Evolutionary conservation across 2,329 filamentous ascomycete species (phyloP).

Genomic region (Aureobasidium namibiae): DNA sequence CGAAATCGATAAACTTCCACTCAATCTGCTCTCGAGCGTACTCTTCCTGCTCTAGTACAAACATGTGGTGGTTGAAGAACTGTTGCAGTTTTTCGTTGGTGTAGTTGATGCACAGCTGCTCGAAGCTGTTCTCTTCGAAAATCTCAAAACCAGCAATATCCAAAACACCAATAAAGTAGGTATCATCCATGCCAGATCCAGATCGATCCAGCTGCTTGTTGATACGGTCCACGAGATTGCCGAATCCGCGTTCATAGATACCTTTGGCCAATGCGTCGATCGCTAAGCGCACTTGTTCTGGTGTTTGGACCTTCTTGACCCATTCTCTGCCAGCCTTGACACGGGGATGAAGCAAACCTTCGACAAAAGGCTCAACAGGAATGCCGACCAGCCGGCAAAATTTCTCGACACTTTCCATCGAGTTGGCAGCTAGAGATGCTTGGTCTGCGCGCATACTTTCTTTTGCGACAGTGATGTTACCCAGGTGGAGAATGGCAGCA

Average conservation of each 20-base stretch:
- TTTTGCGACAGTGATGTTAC: slow-evolving; percentile 82
- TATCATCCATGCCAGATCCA: slow-evolving; percentile 75
- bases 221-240: slow-evolving; percentile 83
- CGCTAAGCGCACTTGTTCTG: slow-evolving; percentile 84
- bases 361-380: slow-evolving; percentile 72
- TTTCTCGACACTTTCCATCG: slow-evolving; percentile 64
- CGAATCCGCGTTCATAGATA: slow-evolving; percentile 94
- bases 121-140: slow-evolving; percentile 96
- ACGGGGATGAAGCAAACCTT: slow-evolving; percentile 80
- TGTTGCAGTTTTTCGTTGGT: slow-evolving; percentile 99
- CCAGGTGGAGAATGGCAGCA: slow-evolving; percentile 84
- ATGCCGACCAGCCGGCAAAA: slow-evolving; percentile 83
- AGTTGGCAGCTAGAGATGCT: slow-evolving; percentile 69
- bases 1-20: slow-evolving; percentile 99
- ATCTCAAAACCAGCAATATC: slow-evolving; percentile 99
- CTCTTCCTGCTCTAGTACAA: slow-evolving; percentile 95
- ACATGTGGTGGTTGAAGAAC: slow-evolving; percentile 99
- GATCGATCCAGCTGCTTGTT: slow-evolving; percentile 86
- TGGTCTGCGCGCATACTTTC: slow-evolving; percentile 89
- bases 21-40: slow-evolving; percentile 97
- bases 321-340: slow-evolving; percentile 95
- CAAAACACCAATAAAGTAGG: slow-evolving; percentile 91
- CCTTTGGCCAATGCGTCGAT: slow-evolving; percentile 91
- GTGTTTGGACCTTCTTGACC: slow-evolving; percentile 97
- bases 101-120: slow-evolving; percentile 99